Evolutionary conservation across 164 flowering plant genomes (phyloP).

Genomic region (Warburgia ugandensis): DNA sequence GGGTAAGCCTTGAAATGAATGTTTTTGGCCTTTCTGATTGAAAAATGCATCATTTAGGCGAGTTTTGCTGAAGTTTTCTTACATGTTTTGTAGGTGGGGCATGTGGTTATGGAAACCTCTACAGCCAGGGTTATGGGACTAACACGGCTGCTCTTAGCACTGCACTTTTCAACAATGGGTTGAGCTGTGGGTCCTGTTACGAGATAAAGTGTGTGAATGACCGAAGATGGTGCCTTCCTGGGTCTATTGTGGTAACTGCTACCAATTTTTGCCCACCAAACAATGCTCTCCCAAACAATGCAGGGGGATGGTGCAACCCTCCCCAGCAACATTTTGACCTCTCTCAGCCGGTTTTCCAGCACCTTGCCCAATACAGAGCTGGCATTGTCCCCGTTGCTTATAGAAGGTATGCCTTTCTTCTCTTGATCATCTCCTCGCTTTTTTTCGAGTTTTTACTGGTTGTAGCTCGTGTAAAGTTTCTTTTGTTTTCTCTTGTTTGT

Average conservation of each 20-base stretch:
- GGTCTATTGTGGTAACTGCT: slow-evolving; percentile 65
- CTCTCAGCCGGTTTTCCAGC: slow-evolving; percentile 68
- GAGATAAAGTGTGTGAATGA: slow-evolving; percentile 57
- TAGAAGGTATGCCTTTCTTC: slow-evolving; percentile 33
- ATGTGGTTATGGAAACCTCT: slow-evolving; percentile 78
- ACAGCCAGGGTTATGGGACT: slow-evolving; percentile 76
- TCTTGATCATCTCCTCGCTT: not conserved
- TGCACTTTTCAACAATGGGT: slow-evolving; percentile 63
- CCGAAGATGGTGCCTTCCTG: slow-evolving; percentile 51
- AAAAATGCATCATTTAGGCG: not conserved
- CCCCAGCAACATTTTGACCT: slow-evolving; percentile 75
- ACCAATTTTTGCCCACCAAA: slow-evolving; percentile 88
- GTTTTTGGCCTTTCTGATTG: too few species aligned
- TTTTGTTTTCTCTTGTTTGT: too few species aligned
- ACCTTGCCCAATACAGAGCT: slow-evolving; percentile 58
- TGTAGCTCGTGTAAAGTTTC: too few species aligned
- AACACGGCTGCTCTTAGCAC: slow-evolving; percentile 77
- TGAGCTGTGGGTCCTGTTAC: slow-evolving; percentile 73
- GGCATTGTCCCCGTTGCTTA: slow-evolving; percentile 80
- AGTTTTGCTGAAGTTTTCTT: not conserved
- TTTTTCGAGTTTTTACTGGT: too few species aligned
- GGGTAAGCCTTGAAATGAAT: slow-evolving; percentile 18
- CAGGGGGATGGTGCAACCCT: slow-evolving; percentile 72
- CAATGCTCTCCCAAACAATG: slow-evolving; percentile 17
- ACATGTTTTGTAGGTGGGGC: slow-evolving; percentile 50